Evolutionary conservation across 352 stramenopile genomes (phyloP).

Genomic region (Phytophthora brassicae): DNA sequence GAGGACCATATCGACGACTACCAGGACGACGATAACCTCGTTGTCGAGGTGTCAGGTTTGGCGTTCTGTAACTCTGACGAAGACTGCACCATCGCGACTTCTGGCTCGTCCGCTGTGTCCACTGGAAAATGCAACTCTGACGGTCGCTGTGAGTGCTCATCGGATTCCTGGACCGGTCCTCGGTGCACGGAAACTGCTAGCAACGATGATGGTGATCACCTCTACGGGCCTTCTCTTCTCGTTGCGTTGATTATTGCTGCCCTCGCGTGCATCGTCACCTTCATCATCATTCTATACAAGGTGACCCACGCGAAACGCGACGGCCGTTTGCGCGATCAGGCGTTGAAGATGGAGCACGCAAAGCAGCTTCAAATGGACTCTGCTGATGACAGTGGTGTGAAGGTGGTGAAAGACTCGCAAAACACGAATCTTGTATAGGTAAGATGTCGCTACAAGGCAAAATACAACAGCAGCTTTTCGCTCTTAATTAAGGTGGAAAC

Average conservation of each 20-base stretch:
- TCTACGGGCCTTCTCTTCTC: constrained; percentile 31
- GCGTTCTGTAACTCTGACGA: constrained; percentile 49
- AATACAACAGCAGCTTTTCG: constrained; percentile 12
- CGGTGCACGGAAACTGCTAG: constrained; percentile 43
- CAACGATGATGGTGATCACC: constrained; percentile 19
- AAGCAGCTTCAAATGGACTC: constrained; percentile 28
- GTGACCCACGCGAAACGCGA: constrained; percentile 27
- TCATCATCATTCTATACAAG: constrained; percentile 25
- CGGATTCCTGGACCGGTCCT: constrained; percentile 44
- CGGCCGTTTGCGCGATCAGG: constrained; percentile 19
- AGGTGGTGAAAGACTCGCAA: constrained; percentile 26
- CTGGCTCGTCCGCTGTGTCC: constrained; percentile 23
- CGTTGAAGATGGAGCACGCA: constrained; percentile 27
- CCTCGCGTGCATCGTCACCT: constrained; percentile 14
- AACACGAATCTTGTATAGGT: constrained; percentile 50
- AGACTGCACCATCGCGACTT: constrained; percentile 49
- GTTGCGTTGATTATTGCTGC: constrained; percentile 23
- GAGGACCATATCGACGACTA: constrained; percentile 59
- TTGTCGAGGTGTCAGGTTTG: constrained; percentile 41
- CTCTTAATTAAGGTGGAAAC: too few relatives aligned
- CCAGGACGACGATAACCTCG: constrained; percentile 47
- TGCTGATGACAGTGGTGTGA: constrained; percentile 23
- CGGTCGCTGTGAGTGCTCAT: constrained; percentile 35
- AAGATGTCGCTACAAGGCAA: constrained; percentile 13
- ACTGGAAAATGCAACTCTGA: constrained; percentile 36